These are phyloP conservation scores for Phoenix dactylifera DNA, from an alignment of 176 grass and related monocot genomes.

Conservation along the genomic window DNA sequence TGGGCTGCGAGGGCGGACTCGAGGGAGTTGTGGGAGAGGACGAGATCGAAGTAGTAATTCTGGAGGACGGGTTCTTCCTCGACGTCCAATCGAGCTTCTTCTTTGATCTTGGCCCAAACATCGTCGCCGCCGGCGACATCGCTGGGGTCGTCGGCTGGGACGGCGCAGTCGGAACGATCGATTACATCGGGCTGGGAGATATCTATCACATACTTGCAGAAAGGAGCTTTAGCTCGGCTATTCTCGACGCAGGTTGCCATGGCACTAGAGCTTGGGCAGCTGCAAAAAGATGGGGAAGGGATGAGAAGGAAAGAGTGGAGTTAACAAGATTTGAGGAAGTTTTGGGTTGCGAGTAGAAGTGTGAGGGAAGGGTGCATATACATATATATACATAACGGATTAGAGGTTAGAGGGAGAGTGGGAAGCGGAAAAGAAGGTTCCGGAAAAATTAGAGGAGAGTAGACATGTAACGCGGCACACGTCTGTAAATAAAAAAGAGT, in stretches of 20 bases:
- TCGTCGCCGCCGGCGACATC: slow-evolving; percentile 18
- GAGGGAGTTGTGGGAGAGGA: slow-evolving; percentile 45
- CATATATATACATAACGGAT: too few relatives aligned
- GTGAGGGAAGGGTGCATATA: too few relatives aligned
- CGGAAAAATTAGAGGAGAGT: too few relatives aligned
- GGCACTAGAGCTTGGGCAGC: background rate
- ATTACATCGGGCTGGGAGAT: slow-evolving; percentile 8
- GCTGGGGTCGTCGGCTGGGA: background rate
- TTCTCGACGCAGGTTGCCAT: slow-evolving; percentile 85
- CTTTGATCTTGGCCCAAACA: slow-evolving; percentile 44
- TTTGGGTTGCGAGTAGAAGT: too few relatives aligned
- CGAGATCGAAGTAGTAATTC: slow-evolving; percentile 47
- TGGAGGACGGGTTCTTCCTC: slow-evolving; percentile 49
- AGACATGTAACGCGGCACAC: too few relatives aligned
- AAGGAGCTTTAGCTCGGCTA: slow-evolving; percentile 7
- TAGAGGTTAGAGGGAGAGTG: too few relatives aligned
- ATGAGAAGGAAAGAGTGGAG: too few relatives aligned
- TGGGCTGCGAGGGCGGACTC: slow-evolving; percentile 65
- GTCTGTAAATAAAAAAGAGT: too few relatives aligned
- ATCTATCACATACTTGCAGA: slow-evolving; percentile 10
- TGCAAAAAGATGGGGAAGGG: background rate
- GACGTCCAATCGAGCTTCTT: slow-evolving; percentile 51
- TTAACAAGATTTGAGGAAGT: too few relatives aligned
- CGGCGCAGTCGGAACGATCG: background rate
- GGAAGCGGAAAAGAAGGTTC: too few relatives aligned